Evolutionary conservation across 441 rosid species (phyloP).

Genomic region (Adansonia gregorii): DNA sequence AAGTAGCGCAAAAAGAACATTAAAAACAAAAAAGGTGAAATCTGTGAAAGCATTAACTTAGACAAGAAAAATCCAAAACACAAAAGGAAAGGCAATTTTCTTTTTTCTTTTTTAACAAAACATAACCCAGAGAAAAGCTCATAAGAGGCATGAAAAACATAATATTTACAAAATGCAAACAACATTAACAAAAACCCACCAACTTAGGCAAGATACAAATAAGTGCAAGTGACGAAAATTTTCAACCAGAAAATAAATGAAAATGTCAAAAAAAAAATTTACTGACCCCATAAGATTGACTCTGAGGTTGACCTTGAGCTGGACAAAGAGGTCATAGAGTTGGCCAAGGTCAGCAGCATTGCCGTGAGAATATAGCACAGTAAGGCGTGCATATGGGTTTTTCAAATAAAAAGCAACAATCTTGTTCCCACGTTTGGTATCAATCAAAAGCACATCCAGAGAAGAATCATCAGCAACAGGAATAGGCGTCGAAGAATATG

Average conservation of each 20-base stretch:
- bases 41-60: slow-evolving; percentile 1
- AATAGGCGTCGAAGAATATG: slow-evolving; percentile 61
- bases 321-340: slow-evolving; percentile 94
- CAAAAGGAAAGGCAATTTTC: neutral
- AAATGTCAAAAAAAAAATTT: neutral
- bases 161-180: slow-evolving; percentile 11
- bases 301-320: slow-evolving; percentile 92
- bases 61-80: neutral
- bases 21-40: neutral
- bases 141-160: neutral
- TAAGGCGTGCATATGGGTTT: slow-evolving; percentile 87
- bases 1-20: neutral
- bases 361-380: slow-evolving; percentile 94
- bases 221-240: neutral
- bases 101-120: neutral
- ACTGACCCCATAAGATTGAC: slow-evolving; percentile 95
- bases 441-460: slow-evolving; percentile 73
- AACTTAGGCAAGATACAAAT: neutral
- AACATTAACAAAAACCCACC: neutral
- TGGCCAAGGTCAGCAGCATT: slow-evolving; percentile 99
- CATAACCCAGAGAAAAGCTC: neutral
- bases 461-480: slow-evolving; percentile 68
- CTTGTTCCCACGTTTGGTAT: slow-evolving; percentile 82
- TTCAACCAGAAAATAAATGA: neutral
- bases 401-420: slow-evolving; percentile 81